Evolutionary conservation across 2,329 filamentous ascomycete genomes (phyloP).

Genomic region (Fusarium nanum): DNA sequence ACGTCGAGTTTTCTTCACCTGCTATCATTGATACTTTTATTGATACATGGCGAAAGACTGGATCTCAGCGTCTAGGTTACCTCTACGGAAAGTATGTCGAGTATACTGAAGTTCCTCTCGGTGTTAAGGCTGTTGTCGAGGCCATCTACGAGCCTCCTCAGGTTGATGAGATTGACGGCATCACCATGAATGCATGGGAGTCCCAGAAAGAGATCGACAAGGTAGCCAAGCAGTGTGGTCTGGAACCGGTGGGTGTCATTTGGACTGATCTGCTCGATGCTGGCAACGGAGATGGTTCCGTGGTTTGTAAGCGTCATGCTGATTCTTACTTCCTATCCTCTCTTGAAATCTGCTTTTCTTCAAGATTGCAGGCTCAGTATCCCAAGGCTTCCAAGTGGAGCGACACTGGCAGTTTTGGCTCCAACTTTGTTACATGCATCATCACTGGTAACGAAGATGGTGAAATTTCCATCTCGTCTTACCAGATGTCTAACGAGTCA

Average conservation of each 20-base stretch:
- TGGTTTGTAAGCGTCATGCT: conserved; percentile 93
- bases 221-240: conserved; percentile 82
- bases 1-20: conserved; percentile 93
- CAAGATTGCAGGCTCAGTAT: conserved; percentile 86
- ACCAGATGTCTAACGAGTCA: conserved; percentile 94
- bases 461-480: conserved; percentile 88
- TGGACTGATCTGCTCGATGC: conserved; percentile 92
- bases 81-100: conserved; percentile 92
- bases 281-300: conserved; percentile 82
- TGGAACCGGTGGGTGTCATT: conserved; percentile 91
- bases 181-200: conserved; percentile 86
- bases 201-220: conserved; percentile 85
- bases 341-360: conserved; percentile 89
- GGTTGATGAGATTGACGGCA: conserved; percentile 86
- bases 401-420: conserved; percentile 92
- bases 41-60: conserved; percentile 90
- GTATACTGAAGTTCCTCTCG: conserved; percentile 91
- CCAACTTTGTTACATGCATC: conserved; percentile 96
- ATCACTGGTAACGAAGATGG: conserved; percentile 92
- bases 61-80: conserved; percentile 86
- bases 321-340: conserved; percentile 96
- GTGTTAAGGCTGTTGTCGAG: conserved; percentile 94
- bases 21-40: conserved; percentile 89
- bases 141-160: conserved; percentile 98
- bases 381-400: conserved; percentile 97